Evolutionary conservation across 371 early-diverging fungal genomes (phyloP).

Genomic region (Entomophthora muscae): DNA sequence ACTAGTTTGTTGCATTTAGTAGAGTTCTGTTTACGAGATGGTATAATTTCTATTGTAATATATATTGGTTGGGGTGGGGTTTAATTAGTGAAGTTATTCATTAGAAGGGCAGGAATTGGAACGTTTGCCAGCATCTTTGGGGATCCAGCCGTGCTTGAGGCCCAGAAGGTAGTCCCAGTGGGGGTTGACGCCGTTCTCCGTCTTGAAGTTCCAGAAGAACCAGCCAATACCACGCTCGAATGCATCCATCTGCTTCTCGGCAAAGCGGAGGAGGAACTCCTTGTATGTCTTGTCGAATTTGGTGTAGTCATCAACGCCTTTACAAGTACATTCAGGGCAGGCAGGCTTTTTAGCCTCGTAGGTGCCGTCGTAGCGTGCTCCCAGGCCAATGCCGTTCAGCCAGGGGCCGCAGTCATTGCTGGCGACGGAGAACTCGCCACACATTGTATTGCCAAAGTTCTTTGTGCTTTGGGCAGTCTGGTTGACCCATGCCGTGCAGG

Average conservation of each 20-base stretch:
- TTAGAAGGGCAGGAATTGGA: no score
- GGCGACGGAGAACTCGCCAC: slow-evolving; percentile 54
- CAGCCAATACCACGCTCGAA: no score
- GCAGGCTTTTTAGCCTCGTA: slow-evolving; percentile 10
- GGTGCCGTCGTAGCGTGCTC: slow-evolving; percentile 47
- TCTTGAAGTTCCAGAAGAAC: no score
- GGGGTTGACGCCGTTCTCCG: slow-evolving; percentile 13
- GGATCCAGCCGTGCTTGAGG: slow-evolving; percentile 15
- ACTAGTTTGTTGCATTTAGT: no score
- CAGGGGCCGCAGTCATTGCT: slow-evolving; percentile 56
- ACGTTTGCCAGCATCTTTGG: no score
- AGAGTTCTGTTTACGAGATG: no score
- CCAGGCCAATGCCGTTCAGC: slow-evolving; percentile 44
- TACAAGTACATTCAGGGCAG: slow-evolving; percentile 27
- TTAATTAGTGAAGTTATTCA: no score
- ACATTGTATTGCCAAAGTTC: slow-evolving; percentile 49
- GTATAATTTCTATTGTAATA: no score
- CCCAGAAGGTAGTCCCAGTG: slow-evolving; percentile 17
- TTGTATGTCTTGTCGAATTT: no score
- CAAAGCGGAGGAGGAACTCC: no score
- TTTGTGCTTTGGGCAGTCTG: slow-evolving; percentile 1
- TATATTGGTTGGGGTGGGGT: no score
- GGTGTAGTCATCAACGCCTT: slow-evolving; percentile 21
- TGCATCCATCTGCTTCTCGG: no score
- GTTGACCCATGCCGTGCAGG: slow-evolving; percentile 15